These are phyloP conservation scores for Nigrograna mackinnonii DNA, from an alignment of 2,329 filamentous ascomycete genomes.

Conservation along the genomic window DNA sequence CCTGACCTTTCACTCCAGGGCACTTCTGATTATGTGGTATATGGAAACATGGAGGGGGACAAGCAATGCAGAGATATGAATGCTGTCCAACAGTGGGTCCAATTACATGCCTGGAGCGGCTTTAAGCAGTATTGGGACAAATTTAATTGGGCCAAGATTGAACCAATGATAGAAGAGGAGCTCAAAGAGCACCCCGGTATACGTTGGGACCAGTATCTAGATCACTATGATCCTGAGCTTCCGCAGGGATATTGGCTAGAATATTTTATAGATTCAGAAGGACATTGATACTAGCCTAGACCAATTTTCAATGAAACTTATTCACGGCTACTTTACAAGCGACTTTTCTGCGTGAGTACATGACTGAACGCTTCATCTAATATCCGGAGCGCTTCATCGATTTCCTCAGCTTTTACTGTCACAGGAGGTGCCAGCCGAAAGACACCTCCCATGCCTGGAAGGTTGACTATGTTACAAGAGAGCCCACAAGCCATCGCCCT, in stretches of 20 bases:
- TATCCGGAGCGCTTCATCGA: constrained; percentile 24
- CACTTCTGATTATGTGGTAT: not conserved
- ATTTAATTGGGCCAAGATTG: not conserved
- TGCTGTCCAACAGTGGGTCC: not conserved
- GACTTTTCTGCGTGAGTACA: no score
- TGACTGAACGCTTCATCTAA: not conserved
- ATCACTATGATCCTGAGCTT: not conserved
- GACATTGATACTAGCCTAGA: no score
- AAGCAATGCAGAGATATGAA: not conserved
- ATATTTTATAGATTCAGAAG: no score
- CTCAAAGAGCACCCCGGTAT: not conserved
- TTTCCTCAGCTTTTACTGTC: constrained; percentile 26
- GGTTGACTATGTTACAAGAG: constrained; percentile 26
- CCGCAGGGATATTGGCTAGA: not conserved
- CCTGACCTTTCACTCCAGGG: not conserved
- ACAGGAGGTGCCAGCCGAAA: constrained; percentile 32
- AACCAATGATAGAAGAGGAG: not conserved
- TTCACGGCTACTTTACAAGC: no score
- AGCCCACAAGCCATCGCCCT: constrained; percentile 24
- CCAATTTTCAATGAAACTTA: no score
- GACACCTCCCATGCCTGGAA: constrained; percentile 28
- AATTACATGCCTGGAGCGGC: not conserved
- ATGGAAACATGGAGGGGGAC: not conserved
- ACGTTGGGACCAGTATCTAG: not conserved
- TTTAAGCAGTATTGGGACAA: not conserved